A percentile compares a stretch with the other conserved stretches of the same genome.
phyloP scores from a whole-genome alignment of 192 early-diverging fungal genomes.

The Piromyces sp. region DNA sequence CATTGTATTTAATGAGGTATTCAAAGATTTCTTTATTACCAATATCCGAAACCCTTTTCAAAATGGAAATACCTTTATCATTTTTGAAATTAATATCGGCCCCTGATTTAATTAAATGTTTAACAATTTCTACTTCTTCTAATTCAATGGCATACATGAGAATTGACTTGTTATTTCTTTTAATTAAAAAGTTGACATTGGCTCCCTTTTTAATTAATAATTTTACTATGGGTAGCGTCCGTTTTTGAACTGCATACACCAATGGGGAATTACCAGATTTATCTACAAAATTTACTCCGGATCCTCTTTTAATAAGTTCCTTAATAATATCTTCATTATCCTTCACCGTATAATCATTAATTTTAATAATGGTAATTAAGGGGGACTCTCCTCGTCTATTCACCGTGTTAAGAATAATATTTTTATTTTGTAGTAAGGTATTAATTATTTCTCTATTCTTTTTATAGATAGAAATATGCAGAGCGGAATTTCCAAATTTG shows the following conservation, averaged over 20 bases:
- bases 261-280: neutral
- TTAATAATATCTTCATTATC: neutral
- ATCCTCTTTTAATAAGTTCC: neutral
- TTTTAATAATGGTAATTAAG: neutral
- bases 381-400: neutral
- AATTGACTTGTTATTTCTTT: neutral
- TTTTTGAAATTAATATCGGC: neutral
- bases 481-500: neutral
- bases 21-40: neutral
- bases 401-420: neutral
- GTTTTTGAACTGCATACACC: neutral
- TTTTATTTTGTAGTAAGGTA: neutral
- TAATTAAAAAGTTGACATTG: neutral
- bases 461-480: neutral
- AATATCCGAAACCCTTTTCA: neutral
- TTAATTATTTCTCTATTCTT: neutral
- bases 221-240: neutral
- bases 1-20: neutral
- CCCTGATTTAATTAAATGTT: neutral
- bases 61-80: neutral
- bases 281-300: neutral
- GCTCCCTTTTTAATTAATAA: neutral
- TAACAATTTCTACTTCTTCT: neutral
- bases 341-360: neutral
- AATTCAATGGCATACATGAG: neutral